Percentiles rank a stretch among this genome's conserved stretches.
phyloP scores from a whole-genome alignment of 306 rosid genomes.

The Lathyrus oleraceus region DNA sequence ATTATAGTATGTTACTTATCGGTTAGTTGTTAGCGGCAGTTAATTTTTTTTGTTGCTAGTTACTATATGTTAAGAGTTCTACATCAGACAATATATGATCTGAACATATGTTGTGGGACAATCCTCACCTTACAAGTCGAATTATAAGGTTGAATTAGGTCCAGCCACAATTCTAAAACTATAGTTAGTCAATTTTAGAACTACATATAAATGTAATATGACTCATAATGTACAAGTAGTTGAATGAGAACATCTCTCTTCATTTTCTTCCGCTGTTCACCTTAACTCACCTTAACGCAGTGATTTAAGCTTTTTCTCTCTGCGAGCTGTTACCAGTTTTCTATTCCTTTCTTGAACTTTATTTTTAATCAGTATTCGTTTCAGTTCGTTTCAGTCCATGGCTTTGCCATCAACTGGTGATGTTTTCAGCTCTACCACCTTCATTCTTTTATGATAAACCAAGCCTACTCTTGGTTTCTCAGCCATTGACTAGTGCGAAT shows the following conservation, averaged over 20 bases:
- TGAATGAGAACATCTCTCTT: neutral
- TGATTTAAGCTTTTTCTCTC: neutral
- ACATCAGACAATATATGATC: too few species aligned
- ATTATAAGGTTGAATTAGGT: too few species aligned
- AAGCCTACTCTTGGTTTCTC: neutral
- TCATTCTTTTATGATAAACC: neutral
- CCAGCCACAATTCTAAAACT: neutral
- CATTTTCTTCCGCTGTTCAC: neutral
- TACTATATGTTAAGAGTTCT: neutral
- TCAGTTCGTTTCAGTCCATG: neutral
- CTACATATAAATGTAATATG: neutral
- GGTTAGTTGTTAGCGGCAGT: neutral
- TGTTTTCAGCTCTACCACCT: neutral
- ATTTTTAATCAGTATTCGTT: neutral
- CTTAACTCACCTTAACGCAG: neutral
- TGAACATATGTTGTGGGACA: too few species aligned
- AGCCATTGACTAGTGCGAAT: neutral
- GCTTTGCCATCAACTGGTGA: neutral
- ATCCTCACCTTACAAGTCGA: too few species aligned
- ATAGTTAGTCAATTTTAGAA: neutral
- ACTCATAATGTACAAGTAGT: neutral
- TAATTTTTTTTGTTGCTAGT: neutral
- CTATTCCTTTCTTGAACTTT: neutral
- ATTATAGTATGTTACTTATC: neutral
- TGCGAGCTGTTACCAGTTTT: neutral